phyloP scores from a whole-genome alignment of 495 filamentous ascomycete species.

The Penicillium manginii region DNA sequence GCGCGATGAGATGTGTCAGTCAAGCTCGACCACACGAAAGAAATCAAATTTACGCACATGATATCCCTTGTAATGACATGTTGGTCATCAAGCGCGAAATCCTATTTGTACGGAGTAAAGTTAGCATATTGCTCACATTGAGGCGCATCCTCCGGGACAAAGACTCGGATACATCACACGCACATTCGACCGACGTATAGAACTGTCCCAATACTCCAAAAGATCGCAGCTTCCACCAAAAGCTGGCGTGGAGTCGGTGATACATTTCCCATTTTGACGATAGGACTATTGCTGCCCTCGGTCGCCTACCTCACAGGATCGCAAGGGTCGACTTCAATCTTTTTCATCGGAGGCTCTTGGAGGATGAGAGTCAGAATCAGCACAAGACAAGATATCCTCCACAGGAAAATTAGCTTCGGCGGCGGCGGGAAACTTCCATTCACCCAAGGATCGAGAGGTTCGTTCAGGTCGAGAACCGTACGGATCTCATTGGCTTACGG shows the following conservation, averaged over 20 bases:
- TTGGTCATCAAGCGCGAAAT: constrained; percentile 34
- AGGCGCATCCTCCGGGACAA: not conserved
- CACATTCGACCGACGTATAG: constrained; percentile 41
- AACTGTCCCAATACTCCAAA: constrained; percentile 39
- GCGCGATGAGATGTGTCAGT: not conserved
- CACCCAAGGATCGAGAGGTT: not conserved
- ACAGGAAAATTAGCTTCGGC: not conserved
- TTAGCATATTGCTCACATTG: constrained; percentile 1
- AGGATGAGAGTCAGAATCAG: not conserved
- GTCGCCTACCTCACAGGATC: not conserved
- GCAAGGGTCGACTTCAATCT: not conserved
- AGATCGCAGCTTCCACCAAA: constrained; percentile 35
- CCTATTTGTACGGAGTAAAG: constrained; percentile 22
- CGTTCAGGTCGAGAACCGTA: not conserved
- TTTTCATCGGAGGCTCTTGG: not conserved
- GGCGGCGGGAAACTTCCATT: not conserved
- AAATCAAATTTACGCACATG: constrained; percentile 33
- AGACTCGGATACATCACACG: constrained; percentile 6
- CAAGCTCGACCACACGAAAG: not conserved
- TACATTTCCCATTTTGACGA: constrained; percentile 35
- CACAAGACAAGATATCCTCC: too few species aligned
- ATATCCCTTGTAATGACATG: constrained; percentile 38
- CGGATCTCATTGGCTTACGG: not conserved
- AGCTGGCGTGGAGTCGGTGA: constrained; percentile 41
- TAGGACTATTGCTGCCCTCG: not conserved